These are phyloP conservation scores for Verbena officinalis DNA, from an alignment of 257 asterid species.

Conservation along the genomic window DNA sequence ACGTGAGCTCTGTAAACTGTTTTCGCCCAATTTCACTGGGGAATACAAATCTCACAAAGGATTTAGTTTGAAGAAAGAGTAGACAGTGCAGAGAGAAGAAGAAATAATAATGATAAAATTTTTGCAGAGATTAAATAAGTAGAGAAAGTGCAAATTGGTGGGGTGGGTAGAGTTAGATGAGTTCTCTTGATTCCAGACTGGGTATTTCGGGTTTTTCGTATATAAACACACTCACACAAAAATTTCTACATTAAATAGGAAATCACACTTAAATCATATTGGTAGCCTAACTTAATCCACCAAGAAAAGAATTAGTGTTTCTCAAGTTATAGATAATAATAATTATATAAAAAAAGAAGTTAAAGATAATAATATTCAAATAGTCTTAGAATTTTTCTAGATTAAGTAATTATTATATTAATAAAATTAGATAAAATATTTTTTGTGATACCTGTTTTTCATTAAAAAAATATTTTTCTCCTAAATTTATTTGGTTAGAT, in stretches of 20 bases:
- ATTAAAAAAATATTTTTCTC: no score
- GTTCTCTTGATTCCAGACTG: conserved; percentile 1
- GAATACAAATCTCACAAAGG: not conserved
- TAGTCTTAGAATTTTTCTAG: no score
- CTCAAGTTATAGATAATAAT: no score
- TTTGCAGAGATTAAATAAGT: conserved; percentile 3
- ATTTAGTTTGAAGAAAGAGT: not conserved
- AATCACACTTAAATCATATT: no score
- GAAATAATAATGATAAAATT: not conserved
- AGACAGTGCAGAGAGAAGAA: not conserved
- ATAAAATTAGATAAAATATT: no score
- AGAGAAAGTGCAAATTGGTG: conserved; percentile 34
- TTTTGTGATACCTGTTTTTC: no score
- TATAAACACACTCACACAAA: not conserved
- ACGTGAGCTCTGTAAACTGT: not conserved
- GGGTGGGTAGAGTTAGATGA: conserved; percentile 40
- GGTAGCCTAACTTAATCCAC: not conserved
- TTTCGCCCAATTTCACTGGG: conserved; percentile 10
- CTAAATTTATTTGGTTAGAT: no score
- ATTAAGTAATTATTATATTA: no score
- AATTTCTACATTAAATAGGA: not conserved
- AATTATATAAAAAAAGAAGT: no score
- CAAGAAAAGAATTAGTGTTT: no score
- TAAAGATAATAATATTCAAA: no score
- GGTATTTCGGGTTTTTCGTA: not conserved